Evolutionary conservation across 192 early-diverging fungal species (phyloP), one percentile per base, ranked within the genome.

Genomic region (Backusella tarrabulga): DNA sequence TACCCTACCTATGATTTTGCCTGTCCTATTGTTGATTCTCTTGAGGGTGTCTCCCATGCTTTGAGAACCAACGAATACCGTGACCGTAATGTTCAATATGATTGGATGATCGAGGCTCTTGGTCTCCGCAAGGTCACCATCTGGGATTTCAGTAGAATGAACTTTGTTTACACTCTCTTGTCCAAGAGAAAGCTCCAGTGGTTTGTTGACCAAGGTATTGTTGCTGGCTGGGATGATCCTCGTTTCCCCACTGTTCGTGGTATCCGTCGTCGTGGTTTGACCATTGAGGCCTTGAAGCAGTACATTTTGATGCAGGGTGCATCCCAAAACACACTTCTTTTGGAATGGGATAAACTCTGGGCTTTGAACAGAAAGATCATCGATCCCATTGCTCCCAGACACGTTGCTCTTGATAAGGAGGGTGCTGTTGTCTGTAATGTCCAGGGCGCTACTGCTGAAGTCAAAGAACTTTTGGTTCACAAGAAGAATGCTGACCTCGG

Each of bases 271-370:
- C 91, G 98, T 73, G 98, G 98, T 67, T 90, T 99, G 94, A 99
- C 97, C 63, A 95, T 99, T 74, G 94, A 99, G 77, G 97, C 98
- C 1, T 87, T 99, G 82, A 93, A 95, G 73, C 87, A 95, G 82
- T 99, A 99, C 77, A 97, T 97, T 77, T 82, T 99, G 56, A 98
- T 95, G 93, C 97, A 99, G 87, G 98, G 98, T 50, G 97, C 98
- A 60, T 97, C 96, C 29, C 96, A 98, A 83, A 96, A 95, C 87
- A 92, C 88, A 67, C 87, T 99, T 73, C 85, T 92, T 56, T 84
- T 99, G 60, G 97, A 98, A 84, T 99, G 98, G 98, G 98, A 99
- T 87, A 99, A 99, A 86, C 90, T 99, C 73, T 99, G 98, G 98
- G 87, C 96, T 23, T 75, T 94, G 44, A 99, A 99, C 90, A 97